Evolutionary conservation across 768 basidiomycete species (phyloP).

Genomic region (Naganishia vishniacii): DNA sequence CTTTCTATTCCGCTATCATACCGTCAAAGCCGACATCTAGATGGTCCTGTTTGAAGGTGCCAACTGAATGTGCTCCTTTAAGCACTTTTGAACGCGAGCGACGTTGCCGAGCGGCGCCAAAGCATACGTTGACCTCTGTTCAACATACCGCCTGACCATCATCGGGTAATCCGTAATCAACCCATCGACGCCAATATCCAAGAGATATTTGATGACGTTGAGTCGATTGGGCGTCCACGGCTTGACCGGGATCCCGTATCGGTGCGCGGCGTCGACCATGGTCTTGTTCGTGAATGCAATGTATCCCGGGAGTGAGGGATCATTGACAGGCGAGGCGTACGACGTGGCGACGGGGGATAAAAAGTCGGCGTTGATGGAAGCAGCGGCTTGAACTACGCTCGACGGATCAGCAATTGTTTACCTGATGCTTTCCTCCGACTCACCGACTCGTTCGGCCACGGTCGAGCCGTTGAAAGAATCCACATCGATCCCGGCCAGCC

Average conservation of each 20-base stretch:
- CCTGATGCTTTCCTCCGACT: neutral
- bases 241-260: slow-evolving; percentile 60
- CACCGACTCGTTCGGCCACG: slow-evolving; percentile 54
- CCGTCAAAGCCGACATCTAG: no score
- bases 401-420: neutral
- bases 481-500: slow-evolving; percentile 65
- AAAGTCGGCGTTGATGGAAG: slow-evolving; percentile 60
- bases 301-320: slow-evolving; percentile 53
- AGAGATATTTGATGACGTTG: slow-evolving; percentile 59
- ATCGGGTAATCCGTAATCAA: slow-evolving; percentile 72
- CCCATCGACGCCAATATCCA: slow-evolving; percentile 64
- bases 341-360: slow-evolving; percentile 60
- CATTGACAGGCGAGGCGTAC: slow-evolving; percentile 48
- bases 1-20: no score
- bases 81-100: slow-evolving; percentile 59
- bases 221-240: slow-evolving; percentile 70
- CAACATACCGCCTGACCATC: slow-evolving; percentile 57
- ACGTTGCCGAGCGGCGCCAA: slow-evolving; percentile 60
- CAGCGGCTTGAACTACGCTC: slow-evolving; percentile 59
- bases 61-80: slow-evolving; percentile 54
- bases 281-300: slow-evolving; percentile 60
- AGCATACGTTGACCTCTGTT: slow-evolving; percentile 54
- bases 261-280: slow-evolving; percentile 66
- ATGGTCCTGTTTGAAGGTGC: slow-evolving; percentile 23
- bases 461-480: slow-evolving; percentile 62